Percentiles rank a stretch among this genome's conserved stretches.
phyloP scores from a whole-genome alignment of 2,329 filamentous ascomycete genomes.

The Venturia aucupariae region DNA sequence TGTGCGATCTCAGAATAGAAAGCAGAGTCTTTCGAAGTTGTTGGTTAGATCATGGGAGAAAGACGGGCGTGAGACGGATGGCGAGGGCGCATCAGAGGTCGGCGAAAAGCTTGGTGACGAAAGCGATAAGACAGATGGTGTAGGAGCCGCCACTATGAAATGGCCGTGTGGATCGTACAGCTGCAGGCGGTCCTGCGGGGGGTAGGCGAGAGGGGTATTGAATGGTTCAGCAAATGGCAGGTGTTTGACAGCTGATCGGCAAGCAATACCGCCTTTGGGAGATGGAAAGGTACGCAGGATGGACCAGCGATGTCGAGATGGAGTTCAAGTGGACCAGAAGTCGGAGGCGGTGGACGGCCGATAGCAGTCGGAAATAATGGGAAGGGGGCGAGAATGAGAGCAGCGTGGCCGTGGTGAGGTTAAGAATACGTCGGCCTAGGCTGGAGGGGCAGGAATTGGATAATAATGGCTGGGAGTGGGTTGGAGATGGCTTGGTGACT shows the following conservation, averaged over 20 bases:
- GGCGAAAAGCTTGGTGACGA: constrained; percentile 4
- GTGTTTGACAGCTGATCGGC: constrained; percentile 7
- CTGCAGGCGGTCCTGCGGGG: constrained; percentile 6
- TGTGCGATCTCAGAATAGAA: background rate
- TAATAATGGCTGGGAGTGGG: constrained; percentile 1
- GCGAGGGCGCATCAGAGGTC: constrained; percentile 1
- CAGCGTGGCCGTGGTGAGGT: background rate
- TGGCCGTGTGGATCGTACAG: background rate
- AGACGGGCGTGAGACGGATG: background rate
- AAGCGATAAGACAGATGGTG: constrained; percentile 5
- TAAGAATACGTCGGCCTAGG: too few relatives aligned
- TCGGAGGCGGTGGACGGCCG: background rate
- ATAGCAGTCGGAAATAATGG: background rate
- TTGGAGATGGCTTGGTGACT: constrained; percentile 1
- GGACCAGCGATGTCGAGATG: background rate
- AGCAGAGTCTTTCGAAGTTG: background rate
- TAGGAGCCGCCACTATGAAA: background rate
- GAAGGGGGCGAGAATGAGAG: background rate
- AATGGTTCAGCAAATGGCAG: background rate
- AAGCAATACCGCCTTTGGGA: background rate
- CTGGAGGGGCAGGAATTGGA: constrained; percentile 5
- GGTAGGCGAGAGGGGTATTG: background rate
- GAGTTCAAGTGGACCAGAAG: background rate
- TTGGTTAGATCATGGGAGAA: background rate
- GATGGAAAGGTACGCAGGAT: background rate